These are phyloP conservation scores for Calamus simplicifolius DNA, from an alignment of 176 grass and related monocot genomes.

Conservation along the genomic window DNA sequence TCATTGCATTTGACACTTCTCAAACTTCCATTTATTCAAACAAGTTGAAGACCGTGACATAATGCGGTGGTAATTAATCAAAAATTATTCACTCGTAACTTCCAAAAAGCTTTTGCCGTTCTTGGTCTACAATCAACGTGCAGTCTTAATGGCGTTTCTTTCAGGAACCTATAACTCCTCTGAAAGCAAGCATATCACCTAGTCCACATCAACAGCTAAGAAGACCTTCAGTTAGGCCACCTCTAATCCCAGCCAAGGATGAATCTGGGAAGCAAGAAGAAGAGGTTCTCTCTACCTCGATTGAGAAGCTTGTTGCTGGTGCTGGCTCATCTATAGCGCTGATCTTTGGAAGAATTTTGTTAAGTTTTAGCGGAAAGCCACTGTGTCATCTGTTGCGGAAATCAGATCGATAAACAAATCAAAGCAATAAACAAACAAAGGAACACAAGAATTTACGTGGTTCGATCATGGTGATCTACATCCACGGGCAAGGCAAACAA, in stretches of 20 bases:
- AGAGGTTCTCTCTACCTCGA: conserved; percentile 52
- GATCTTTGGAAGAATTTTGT: conserved; percentile 40
- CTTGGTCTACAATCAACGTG: not conserved
- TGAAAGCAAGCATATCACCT: conserved; percentile 40
- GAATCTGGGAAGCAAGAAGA: conserved; percentile 51
- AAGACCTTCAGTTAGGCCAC: conserved; percentile 34
- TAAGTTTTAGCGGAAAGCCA: conserved; percentile 34
- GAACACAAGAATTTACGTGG: no score
- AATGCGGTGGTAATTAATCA: no score
- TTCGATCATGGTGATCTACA: no score
- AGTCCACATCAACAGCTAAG: conserved; percentile 47
- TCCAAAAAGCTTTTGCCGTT: not conserved
- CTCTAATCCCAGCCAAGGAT: conserved; percentile 49
- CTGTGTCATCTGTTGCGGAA: no score
- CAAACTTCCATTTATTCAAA: no score
- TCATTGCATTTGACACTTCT: no score
- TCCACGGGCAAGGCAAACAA: no score
- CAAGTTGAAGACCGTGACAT: no score
- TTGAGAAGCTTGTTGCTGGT: conserved; percentile 43
- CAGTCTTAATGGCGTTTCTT: not conserved
- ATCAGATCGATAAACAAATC: no score
- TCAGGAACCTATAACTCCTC: conserved; percentile 38
- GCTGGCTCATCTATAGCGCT: conserved; percentile 42
- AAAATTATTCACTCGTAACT: not conserved
- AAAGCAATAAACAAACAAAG: no score